Evolutionary conservation across 768 basidiomycete species (phyloP), one percentile per base, ranked within the genome.

Genomic region (Termitomyces heimii): DNA sequence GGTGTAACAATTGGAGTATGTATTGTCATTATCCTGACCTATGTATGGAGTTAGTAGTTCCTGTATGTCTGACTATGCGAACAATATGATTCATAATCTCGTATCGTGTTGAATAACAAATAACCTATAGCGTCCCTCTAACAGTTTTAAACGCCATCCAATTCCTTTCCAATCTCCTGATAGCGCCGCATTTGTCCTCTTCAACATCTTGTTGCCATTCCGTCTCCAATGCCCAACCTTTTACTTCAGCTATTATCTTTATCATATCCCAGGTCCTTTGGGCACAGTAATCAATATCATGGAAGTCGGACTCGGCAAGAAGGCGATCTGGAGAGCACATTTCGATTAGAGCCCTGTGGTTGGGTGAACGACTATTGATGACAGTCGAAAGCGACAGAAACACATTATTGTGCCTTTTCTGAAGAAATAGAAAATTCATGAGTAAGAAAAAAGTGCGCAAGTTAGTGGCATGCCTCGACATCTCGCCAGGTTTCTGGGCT

Each of bases 1-100:
- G 95, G 94, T 9, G 74, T 85, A 56, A 76, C 97, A n/a, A 88
- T 95, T 64, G 94, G 90, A n/a, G 68, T 90, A 26, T 93, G 93
- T 70, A 76, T 85, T 42, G 75, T 99, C 40, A 64, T 80, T 39
- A 67, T 81, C 22, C 58, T 83, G 44, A 75, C 75, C 18, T 81
- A 79, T 63, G 59, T 81, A 53, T 81, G 79, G 77, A 71, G 71
- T 37, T 66, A 66, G 62, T 42, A 55, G 20, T 40, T 39, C 32
- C 28, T 28, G 54, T 24, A 12, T 53, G 8, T 9, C 20, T 5
- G 16, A 22, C 20, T 7, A 29, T 29, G 37, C 14, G 10, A 4
- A 12, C 22, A 14, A 20, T 24, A 16, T 9, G 18, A 22, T 20
- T 16, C 24, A 14, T 16, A 22, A 32, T 49, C 20, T 24, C 16